Evolutionary conservation across 306 rosid genomes (phyloP).

Genomic region (barrel medic (Medicago truncatula)): MtrunA17r5.0-ANR NC_053044.1:58878001-58878500

Average conservation of each 20-base stretch:
- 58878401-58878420: background rate
- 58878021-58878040: too few species aligned
- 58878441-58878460: background rate
- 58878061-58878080: too few species aligned
- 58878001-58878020: too few species aligned
- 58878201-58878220: background rate
- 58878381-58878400: background rate
- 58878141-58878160: background rate
- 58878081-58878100: too few species aligned
- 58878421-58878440: background rate
- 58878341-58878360: too few species aligned
- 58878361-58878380: background rate
- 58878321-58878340: too few species aligned
- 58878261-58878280: background rate
- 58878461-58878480: background rate
- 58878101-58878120: too few species aligned
- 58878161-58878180: background rate
- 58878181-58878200: background rate
- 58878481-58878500: background rate
- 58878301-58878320: too few species aligned
- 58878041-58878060: too few species aligned
- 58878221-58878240: background rate
- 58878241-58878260: background rate
- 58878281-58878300: background rate
- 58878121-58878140: too few species aligned